Percentiles rank a stretch among this genome's conserved stretches.
These are phyloP conservation scores for Lachancea kluyveri DNA, from an alignment of 805 yeast species.

Conservation along the genomic window DNA sequence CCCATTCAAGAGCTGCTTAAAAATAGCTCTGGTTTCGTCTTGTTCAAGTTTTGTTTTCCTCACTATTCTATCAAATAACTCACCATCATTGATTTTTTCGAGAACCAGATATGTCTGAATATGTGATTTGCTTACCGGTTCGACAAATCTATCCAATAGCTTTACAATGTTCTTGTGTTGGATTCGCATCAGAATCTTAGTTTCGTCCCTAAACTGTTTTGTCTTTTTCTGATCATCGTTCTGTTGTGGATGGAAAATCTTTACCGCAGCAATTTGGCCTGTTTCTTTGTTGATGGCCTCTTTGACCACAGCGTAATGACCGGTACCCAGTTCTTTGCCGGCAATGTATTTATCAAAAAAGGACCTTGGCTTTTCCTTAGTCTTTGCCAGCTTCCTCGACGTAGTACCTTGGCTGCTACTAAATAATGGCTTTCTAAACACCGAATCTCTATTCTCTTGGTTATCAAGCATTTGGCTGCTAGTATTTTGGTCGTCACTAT, in stretches of 20 bases:
- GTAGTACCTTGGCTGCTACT: slow-evolving; percentile 20
- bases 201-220: slow-evolving; percentile 53
- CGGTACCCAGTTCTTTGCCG: slow-evolving; percentile 62
- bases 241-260: slow-evolving; percentile 58
- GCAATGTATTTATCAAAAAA: slow-evolving; percentile 47
- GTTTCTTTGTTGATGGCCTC: slow-evolving; percentile 54
- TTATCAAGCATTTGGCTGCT: neutral
- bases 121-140: slow-evolving; percentile 41
- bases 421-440: slow-evolving; percentile 26
- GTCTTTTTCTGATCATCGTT: slow-evolving; percentile 35
- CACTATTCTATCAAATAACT: slow-evolving; percentile 65
- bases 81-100: slow-evolving; percentile 72
- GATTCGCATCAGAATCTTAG: slow-evolving; percentile 56
- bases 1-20: slow-evolving; percentile 61
- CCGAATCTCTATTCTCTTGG: slow-evolving; percentile 4
- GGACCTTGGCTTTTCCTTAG: slow-evolving; percentile 27
- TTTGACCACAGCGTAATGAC: slow-evolving; percentile 78
- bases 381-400: slow-evolving; percentile 9
- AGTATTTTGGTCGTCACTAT: slow-evolving; percentile 8
- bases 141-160: slow-evolving; percentile 52
- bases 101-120: slow-evolving; percentile 52
- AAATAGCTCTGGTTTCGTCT: slow-evolving; percentile 55
- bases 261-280: slow-evolving; percentile 64
- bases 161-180: slow-evolving; percentile 68
- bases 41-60: slow-evolving; percentile 55